Percentiles rank a stretch among this genome's conserved stretches.
Evolutionary conservation across 2,329 filamentous ascomycete species (phyloP).

Genomic region (Macrophomina tecta): DNA sequence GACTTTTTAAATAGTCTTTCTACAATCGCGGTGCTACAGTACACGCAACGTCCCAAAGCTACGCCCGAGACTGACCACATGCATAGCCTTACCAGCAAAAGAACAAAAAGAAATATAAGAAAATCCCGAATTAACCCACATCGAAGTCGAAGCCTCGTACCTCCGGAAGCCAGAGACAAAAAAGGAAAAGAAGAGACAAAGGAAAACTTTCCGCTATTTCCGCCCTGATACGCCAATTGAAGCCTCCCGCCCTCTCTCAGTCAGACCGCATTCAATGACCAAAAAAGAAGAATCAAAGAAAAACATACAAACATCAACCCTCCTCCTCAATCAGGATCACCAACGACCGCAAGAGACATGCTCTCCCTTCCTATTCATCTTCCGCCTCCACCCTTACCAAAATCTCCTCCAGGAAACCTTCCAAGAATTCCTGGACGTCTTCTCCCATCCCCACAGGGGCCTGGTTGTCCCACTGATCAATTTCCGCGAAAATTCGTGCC

Average conservation of each 20-base stretch:
- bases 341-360: background rate
- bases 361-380: slow-evolving; percentile 62
- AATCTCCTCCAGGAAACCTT: slow-evolving; percentile 92
- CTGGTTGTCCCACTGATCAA: slow-evolving; percentile 85
- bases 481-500: slow-evolving; percentile 82
- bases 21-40: slow-evolving; percentile 15
- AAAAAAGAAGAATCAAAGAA: background rate
- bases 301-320: background rate
- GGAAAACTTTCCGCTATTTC: background rate
- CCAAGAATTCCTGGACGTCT: slow-evolving; percentile 85
- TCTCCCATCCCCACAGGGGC: slow-evolving; percentile 93
- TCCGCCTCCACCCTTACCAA: slow-evolving; percentile 88
- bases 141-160: background rate
- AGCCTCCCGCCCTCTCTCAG: slow-evolving; percentile 2
- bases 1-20: slow-evolving; percentile 8
- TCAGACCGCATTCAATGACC: background rate
- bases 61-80: slow-evolving; percentile 2
- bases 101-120: background rate
- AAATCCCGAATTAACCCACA: background rate
- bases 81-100: background rate
- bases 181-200: background rate
- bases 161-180: background rate
- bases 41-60: background rate
- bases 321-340: background rate
- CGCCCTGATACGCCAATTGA: slow-evolving; percentile 11